Evolutionary conservation across 139 green algal genomes (phyloP), one percentile per base, ranked within the genome.

Genomic region (Chlorella sp.): DNA sequence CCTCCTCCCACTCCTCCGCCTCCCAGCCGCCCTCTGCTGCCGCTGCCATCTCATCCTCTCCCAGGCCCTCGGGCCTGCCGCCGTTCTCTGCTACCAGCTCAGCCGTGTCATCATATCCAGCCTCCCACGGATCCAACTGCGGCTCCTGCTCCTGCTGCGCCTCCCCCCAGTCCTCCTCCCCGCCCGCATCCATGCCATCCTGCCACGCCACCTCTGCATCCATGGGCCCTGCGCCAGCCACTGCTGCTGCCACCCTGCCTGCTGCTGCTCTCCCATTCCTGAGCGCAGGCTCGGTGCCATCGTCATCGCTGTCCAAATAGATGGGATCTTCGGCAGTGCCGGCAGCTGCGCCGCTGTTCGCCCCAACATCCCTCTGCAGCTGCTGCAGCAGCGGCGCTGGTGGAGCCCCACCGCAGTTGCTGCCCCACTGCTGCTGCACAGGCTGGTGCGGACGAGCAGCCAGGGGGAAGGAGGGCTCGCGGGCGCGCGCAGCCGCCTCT

Each of bases 361-460:
- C 9, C 27, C 42, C 27, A 33, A 31, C 31, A 17, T 27, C 50
- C 9, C 38, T 7, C 36, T 69, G 60, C 36, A 48, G 56, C 74
- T 67, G 17, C 17, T 61, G 56, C 50, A 71, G 33, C 50, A 65
- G 31, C 33, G 45, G 62, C 43, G 27, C 40, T 6, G 42, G 56
- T 19, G 31, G n/a, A 25, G 59, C 15, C n/a, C 29, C 11, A 21
- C 55, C 1, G 35, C 14, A 9, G 29, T 2, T 31, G 31, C 19
- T 36, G 21, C 19, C 17, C 3, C 12, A 42, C n/a, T 45, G 29
- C 36, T 35, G 76, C 27, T 55, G 38, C 40, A 48, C 71, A 64
- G 40, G 46, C 36, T 38, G 65, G 63, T 73, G 71, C 55, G 77
- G 72, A 63, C 71, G 79, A 25, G 11, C 9, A 46, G 53, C 62